Evolutionary conservation across 108 stramenopile species (phyloP), one percentile per base, ranked within the genome.

Genomic region (Skeletonema costatum): DNA sequence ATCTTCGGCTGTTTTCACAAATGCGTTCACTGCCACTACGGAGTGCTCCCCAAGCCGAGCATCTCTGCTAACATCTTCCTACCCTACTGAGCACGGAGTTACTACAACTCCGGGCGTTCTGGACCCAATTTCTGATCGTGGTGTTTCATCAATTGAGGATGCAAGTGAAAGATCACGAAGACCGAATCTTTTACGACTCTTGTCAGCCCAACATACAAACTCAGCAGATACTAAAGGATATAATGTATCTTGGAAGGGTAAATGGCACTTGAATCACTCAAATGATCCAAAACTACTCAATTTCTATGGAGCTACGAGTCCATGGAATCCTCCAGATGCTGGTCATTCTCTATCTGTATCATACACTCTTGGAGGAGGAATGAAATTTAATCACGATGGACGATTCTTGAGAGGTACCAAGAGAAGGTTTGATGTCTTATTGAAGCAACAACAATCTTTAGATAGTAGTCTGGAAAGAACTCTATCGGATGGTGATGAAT

Each of bases 311-410:
- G 75, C 73, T n/a, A 74, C 81, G 19, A 41, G 35, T 38, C 32
- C 39, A 53, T 89, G 88, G 88, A 72, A 83, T 68, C 86, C 88
- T 3, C 88, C 88, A n/a, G 88, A 89, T 70, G 86, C 86, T 13
- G 88, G 88, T n/a, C 84, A 86, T 66, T 85, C 84, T 51, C 66
- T 89, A 33, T 63, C 68, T 6, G 35, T 75, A 10, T 59, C 84
- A 21, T 73, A 77, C 12, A 86, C 88, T 7, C 59, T 88, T 36
- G 87, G 87, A 32, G 87, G 85, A 25, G 87, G 79, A 56, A 33
- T 85, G 58, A 77, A 75, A 32, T 84, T 73, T 32, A 77, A 89
- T 60, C 84, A 89, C 60, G 88, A 89, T 74, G 84, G 84, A 10
- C 59, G 87, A 60, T 88, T 83, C 48, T 68, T 88, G 53, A 63